These are phyloP conservation scores for Coniochaeta ligniaria DNA, from an alignment of 2,329 filamentous ascomycete species.

Conservation along the genomic window DNA sequence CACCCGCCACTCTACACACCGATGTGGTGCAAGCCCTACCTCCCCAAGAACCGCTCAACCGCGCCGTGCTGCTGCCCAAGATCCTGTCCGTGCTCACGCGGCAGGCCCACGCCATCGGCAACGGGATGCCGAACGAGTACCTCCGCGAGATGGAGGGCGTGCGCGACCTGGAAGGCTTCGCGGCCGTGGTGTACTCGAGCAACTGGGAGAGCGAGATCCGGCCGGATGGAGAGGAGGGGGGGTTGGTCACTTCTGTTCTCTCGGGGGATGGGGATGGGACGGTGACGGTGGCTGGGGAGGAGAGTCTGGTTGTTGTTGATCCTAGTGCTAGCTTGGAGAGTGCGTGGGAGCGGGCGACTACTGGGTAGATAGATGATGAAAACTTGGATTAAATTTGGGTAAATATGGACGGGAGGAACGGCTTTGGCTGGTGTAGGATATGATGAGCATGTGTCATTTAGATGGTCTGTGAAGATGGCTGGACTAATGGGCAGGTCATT, in stretches of 20 bases:
- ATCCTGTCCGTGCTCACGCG: constrained; percentile 83
- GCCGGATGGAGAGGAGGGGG: constrained; percentile 34
- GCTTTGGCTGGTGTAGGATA: not conserved
- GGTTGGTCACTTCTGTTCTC: constrained; percentile 17
- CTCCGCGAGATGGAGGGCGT: constrained; percentile 70
- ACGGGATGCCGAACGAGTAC: constrained; percentile 66
- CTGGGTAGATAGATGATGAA: not conserved
- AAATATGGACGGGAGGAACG: not conserved
- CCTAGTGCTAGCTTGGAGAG: constrained; percentile 49
- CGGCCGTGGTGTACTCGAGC: constrained; percentile 79
- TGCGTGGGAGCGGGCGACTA: constrained; percentile 59
- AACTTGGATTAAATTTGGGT: not conserved
- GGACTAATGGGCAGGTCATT: not conserved
- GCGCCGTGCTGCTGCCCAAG: constrained; percentile 66
- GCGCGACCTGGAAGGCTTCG: constrained; percentile 72
- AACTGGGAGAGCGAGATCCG: constrained; percentile 66
- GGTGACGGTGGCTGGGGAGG: constrained; percentile 21
- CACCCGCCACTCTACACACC: not conserved
- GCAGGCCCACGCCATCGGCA: constrained; percentile 84
- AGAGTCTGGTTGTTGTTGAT: constrained; percentile 49
- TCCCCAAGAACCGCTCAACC: constrained; percentile 23
- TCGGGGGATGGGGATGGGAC: constrained; percentile 1
- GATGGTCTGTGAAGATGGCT: not conserved
- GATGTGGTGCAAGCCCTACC: constrained; percentile 2
- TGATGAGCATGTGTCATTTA: not conserved